Evolutionary conservation across 2,329 filamentous ascomycete genomes (phyloP), one percentile per base, ranked within the genome.

Genomic region (Leptographium lundbergii): DNA sequence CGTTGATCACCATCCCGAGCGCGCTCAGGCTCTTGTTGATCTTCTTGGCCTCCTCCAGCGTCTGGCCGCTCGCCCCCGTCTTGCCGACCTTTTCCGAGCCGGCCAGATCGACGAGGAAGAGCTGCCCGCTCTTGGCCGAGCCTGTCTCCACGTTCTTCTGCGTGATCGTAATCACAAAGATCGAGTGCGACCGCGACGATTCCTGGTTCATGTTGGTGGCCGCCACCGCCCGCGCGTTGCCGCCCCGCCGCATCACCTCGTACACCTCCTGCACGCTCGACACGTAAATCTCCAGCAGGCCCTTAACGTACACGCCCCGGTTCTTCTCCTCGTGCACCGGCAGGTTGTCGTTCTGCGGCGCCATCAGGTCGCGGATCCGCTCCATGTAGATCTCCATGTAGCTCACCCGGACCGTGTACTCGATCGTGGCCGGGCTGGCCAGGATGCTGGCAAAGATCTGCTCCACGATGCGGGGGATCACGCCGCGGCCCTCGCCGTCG

Each of bases 351-450:
- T 97, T 96, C 61, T 91, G 88, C 13, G 94, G 94, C 27, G 87
- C 85, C 63, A 99, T 77, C 68, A 99, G 75, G 83, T 99, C 94
- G 68, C 92, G 85, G 71, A 99, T 97, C 66, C 88, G 85, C 76
- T 99, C 94, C 94, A 97, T 99, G 78, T 99, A 99, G 64, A 99
- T 97, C 74, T 99, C 94, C 91, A 99, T 96, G 74, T 97, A 97
- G 73, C 91, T 96, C 69, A 97, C 92, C 59, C 91, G 85, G 57
- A 99, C 92, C n/a, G 91, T 97, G 73, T 97, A 97, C 74, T 97
- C 94, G 71, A 97, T 96, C 65, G 89, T 95, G 67, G 86, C 86
- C 51, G 92, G 89, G 67, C 91, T 96, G 25, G 88, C 85, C 74
- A 96, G 80, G 72, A 97, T 97, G 74, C 89, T 95, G 66, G 88